Evolutionary conservation across 1,139 yeast genomes (phyloP).

Genomic region (Yamadazyma blattariae): DNA sequence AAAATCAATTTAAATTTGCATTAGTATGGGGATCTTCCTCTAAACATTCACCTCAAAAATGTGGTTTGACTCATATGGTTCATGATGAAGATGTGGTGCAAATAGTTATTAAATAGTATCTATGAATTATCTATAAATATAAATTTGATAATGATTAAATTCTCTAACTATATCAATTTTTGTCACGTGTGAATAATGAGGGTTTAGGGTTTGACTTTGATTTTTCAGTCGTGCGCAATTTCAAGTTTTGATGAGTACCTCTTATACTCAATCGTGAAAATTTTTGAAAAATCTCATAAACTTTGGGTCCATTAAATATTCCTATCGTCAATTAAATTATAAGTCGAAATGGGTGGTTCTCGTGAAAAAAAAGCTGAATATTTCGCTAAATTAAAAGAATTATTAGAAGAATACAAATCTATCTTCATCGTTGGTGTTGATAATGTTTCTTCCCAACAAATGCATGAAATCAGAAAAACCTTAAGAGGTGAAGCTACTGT

Average conservation of each 20-base stretch:
- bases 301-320: slow-evolving; percentile 76
- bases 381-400: slow-evolving; percentile 92
- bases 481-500: slow-evolving; percentile 94
- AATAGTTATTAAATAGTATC: slow-evolving; percentile 66
- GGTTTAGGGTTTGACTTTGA: slow-evolving; percentile 9
- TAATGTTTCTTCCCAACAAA: slow-evolving; percentile 99
- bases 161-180: no score
- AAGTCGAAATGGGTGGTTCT: slow-evolving; percentile 99
- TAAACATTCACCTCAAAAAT: slow-evolving; percentile 94
- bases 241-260: no score
- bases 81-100: slow-evolving; percentile 95
- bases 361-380: slow-evolving; percentile 97
- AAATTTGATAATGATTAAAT: no score
- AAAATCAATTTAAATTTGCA: slow-evolving; percentile 88
- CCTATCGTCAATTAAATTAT: slow-evolving; percentile 69
- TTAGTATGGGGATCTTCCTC: slow-evolving; percentile 96
- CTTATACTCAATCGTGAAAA: slow-evolving; percentile 7
- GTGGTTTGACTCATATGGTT: slow-evolving; percentile 81
- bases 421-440: slow-evolving; percentile 99
- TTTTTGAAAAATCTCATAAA: slow-evolving; percentile 9
- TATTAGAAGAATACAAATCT: slow-evolving; percentile 95
- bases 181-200: slow-evolving; percentile 4
- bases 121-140: no score
- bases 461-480: slow-evolving; percentile 98
- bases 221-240: no score